Evolutionary conservation across 345 rosid species (phyloP), one percentile per base, ranked within the genome.

Genomic region (Luvunga scandens): DNA sequence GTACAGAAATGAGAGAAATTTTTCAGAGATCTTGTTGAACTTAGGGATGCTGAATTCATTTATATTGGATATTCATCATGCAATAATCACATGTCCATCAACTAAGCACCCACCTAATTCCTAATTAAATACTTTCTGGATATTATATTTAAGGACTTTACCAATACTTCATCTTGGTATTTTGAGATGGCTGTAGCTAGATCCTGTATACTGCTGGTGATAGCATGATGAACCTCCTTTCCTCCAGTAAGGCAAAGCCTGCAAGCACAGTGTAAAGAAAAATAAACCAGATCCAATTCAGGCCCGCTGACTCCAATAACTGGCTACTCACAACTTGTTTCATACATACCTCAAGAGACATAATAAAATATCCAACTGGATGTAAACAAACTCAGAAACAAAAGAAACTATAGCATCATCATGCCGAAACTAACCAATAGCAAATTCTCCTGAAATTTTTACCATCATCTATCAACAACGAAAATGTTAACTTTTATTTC

Each of bases 111-210:
- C 36, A 42, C 22, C 21, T 45, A 19, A 45, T 13, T 27, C 59
- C 59, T 18, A 13, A 12, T 45, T 45, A 45, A 6, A 63, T 16
- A 28, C 24, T 53, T 53, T 53, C 7, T 9, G 56, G 56, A 79
- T 75, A 77, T 39, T 10, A 76, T 48, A 72, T 64, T 70, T 68
- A 56, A 53, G 69, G 85, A 70, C 33, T 77, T 84, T 91, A 96
- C 99, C 98, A 95, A 75, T 61, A 95, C 99, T 93, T 95, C 99
- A 85, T 93, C 99, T 79, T 88, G 88, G 84, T 93, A 95, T 81
- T 88, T 84, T 18, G 95, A 85, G 77, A 95, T 89, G 66, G 91
- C 91, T 81, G 93, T 81, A 71, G 94, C 89, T 74, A 95, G 91
- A 85, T 95, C 97, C 86, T 93, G 98, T 89, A 95, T 85, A 75